Evolutionary conservation across 2,329 filamentous ascomycete species (phyloP), one percentile per base, ranked within the genome.

Genomic region (Penicillium janthinellum): DNA sequence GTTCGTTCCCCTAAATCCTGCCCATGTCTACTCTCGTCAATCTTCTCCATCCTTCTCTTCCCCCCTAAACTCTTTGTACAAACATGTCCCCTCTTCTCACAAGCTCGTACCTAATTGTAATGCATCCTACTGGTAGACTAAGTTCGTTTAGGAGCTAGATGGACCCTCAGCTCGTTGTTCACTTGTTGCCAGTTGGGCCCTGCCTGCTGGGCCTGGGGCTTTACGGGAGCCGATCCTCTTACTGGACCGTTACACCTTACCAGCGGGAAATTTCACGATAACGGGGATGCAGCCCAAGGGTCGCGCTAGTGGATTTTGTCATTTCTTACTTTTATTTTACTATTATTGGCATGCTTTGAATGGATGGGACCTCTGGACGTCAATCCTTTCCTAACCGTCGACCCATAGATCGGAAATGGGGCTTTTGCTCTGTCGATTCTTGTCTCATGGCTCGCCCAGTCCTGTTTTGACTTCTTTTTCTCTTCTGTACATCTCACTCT

Each of bases 221-320:
- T 35, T 25, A 25, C 20, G 11, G 38, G 41, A 31, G 49, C 25
- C 44, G 50, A 60, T 62, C 61, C 60, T 64, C 65, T 67, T 67
- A 67, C 65, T 59, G 17, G 38, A 38, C 64, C 64, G 65, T 67
- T 65, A 45, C 42, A 17, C 12, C 17, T 15, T 42, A 64, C 42
- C 37, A 42, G 28, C 57, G 64, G 64, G 64, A 60, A 62, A 60
- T 68, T 66, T 65, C 62, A 59, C 45, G 54, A 67, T 67, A 69
- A 69, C 66, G 67, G 66, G 66, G 64, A 54, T 68, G 67, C 67
- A 68, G 64, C 50, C 57, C 60, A 60, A 67, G 64, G 60, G 65
- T 63, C 60, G 41, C 64, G 62, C 65, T 67, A 67, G 66, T 62
- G 64, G 60, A 62, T 58, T 49, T 61, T 58, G 61, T 62, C 65